Conservation (phyloP, 2,329 filamentous ascomycete species). For the Pestalotiopsis sp. region DNA sequence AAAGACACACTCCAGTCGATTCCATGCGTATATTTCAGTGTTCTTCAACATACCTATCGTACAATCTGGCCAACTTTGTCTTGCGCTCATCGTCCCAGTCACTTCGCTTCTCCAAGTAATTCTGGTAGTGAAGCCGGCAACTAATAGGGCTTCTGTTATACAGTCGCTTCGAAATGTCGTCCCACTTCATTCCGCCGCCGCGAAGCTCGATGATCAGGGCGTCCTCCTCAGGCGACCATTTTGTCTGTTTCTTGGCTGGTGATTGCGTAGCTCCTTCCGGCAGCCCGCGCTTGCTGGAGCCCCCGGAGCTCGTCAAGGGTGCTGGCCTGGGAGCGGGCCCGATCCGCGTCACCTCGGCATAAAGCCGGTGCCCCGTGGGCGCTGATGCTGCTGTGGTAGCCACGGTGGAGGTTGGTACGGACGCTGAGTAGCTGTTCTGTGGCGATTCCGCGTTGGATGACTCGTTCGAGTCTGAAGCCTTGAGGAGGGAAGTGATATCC, state of each 20-base stretch:
- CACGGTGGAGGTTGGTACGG: constrained; percentile 34
- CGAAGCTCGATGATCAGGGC: constrained; percentile 90
- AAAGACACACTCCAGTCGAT: background rate
- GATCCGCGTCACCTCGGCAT: constrained; percentile 28
- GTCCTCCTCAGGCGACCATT: constrained; percentile 94
- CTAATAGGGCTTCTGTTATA: constrained; percentile 92
- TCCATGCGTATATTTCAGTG: background rate
- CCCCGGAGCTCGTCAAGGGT: constrained; percentile 28
- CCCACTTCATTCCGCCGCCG: constrained; percentile 95
- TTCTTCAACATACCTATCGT: constrained; percentile 76
- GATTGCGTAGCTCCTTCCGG: constrained; percentile 61
- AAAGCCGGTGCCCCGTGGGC: constrained; percentile 28
- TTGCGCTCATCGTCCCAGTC: constrained; percentile 98
- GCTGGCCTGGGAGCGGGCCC: constrained; percentile 30
- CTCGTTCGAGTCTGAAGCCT: constrained; percentile 75
- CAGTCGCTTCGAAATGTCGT: constrained; percentile 90
- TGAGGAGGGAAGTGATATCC: constrained; percentile 93
- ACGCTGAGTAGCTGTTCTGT: constrained; percentile 39
- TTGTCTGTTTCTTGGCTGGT: constrained; percentile 91
- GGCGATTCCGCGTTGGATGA: constrained; percentile 54
- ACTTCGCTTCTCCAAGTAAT: constrained; percentile 89
- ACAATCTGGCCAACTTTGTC: constrained; percentile 91
- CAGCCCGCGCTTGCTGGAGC: constrained; percentile 48
- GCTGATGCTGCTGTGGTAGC: constrained; percentile 38
- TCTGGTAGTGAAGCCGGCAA: constrained; percentile 93